Percentiles rank a stretch among this genome's conserved stretches.
phyloP scores from a whole-genome alignment of 257 asterid genomes.

The Euphrasia confusa region DNA sequence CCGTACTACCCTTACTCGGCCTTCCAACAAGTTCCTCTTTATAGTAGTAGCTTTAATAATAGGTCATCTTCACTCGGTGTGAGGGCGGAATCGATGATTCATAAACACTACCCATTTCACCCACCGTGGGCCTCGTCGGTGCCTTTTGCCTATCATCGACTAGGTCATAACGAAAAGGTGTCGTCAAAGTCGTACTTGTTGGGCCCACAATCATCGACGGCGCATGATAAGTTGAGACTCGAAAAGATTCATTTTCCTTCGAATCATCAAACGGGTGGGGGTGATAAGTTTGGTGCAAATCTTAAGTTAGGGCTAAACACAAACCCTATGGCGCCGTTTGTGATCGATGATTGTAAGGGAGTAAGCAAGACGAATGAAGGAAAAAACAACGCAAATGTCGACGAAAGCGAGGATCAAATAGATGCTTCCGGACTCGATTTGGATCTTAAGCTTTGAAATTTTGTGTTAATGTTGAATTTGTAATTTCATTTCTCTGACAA shows the following conservation, averaged over 20 bases:
- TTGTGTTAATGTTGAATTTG: background rate
- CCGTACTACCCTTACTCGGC: slow-evolving; percentile 31
- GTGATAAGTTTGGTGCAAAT: slow-evolving; percentile 26
- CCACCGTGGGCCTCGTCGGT: slow-evolving; percentile 29
- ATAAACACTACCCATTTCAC: slow-evolving; percentile 34
- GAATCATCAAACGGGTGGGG: slow-evolving; percentile 5
- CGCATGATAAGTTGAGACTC: slow-evolving; percentile 23
- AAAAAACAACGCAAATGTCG: background rate
- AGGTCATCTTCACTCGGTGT: slow-evolving; percentile 37
- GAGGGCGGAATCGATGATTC: slow-evolving; percentile 38
- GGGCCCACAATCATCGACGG: slow-evolving; percentile 24
- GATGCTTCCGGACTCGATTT: slow-evolving; percentile 42
- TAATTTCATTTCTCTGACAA: background rate
- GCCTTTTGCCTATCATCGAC: slow-evolving; percentile 14
- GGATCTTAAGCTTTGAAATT: slow-evolving; percentile 37
- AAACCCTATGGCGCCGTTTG: slow-evolving; percentile 15
- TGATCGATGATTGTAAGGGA: too few relatives aligned
- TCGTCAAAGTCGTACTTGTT: slow-evolving; percentile 27
- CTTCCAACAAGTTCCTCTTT: slow-evolving; percentile 32
- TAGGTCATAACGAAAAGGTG: slow-evolving; percentile 24
- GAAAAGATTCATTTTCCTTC: slow-evolving; percentile 21
- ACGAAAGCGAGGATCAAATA: slow-evolving; percentile 15
- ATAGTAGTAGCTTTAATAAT: slow-evolving; percentile 25
- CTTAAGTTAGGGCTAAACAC: slow-evolving; percentile 27
- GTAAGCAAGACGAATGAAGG: too few relatives aligned